These are phyloP conservation scores for Miamiensis avidus DNA, from an alignment of 169 alveolate genomes.

Conservation along the genomic window DNA sequence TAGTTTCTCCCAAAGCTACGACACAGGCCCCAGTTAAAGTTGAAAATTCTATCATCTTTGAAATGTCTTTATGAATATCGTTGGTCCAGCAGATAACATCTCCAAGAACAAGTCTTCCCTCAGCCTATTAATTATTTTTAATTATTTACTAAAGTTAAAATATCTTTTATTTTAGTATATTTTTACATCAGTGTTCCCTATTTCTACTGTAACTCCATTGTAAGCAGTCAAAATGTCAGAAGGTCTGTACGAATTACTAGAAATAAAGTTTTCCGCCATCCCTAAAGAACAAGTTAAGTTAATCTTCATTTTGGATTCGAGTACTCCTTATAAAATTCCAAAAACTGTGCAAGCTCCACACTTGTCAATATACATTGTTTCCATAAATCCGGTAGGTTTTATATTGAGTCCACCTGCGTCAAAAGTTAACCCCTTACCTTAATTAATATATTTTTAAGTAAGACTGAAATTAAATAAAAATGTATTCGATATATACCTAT, in stretches of 20 bases:
- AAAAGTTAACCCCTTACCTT: slow-evolving; percentile 60
- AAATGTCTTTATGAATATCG: slow-evolving; percentile 1
- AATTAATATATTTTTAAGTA: too few species aligned
- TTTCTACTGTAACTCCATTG: slow-evolving; percentile 71
- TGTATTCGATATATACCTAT: slow-evolving; percentile 19
- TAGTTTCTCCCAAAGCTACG: slow-evolving; percentile 66
- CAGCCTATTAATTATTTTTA: slow-evolving; percentile 43
- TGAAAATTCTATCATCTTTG: slow-evolving; percentile 53
- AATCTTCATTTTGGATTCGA: slow-evolving; percentile 49
- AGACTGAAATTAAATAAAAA: too few species aligned
- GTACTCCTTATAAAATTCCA: slow-evolving; percentile 62
- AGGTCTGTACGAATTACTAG: slow-evolving; percentile 57
- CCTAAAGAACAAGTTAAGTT: slow-evolving; percentile 68
- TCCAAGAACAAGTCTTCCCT: slow-evolving; percentile 75
- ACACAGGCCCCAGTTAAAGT: slow-evolving; percentile 77
- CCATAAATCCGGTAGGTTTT: slow-evolving; percentile 69
- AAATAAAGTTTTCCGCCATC: slow-evolving; percentile 70
- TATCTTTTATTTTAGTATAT: too few species aligned
- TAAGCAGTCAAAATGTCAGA: slow-evolving; percentile 55
- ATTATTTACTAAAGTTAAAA: too few species aligned
- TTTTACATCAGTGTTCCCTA: slow-evolving; percentile 64
- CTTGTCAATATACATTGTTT: slow-evolving; percentile 69
- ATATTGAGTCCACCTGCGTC: slow-evolving; percentile 78
- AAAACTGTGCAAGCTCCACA: slow-evolving; percentile 67
- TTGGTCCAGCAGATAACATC: slow-evolving; percentile 62